Evolutionary conservation across 2,329 filamentous ascomycete genomes (phyloP).

Genomic region (Microcyclospora tardicrescens): DNA sequence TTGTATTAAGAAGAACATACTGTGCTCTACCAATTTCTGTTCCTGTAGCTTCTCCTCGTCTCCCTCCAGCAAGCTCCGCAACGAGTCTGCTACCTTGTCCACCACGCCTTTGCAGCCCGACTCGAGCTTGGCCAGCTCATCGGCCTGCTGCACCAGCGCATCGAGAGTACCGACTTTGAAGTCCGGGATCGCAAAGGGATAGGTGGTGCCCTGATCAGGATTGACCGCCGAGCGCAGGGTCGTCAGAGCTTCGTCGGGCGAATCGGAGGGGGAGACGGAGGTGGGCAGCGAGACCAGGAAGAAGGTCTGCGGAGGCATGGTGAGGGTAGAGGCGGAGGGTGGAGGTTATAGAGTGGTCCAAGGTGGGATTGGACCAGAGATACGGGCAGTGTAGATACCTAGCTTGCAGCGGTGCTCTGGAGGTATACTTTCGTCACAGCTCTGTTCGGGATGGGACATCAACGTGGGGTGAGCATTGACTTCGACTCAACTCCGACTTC

Average conservation of each 20-base stretch:
- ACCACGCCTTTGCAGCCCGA: conserved; percentile 67
- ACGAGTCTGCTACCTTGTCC: conserved; percentile 73
- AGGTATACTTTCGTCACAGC: no score
- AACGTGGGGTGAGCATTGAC: no score
- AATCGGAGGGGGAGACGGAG: conserved; percentile 68
- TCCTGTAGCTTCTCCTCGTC: conserved; percentile 70
- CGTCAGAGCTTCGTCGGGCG: conserved; percentile 68
- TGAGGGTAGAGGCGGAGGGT: neutral
- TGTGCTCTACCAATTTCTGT: conserved; percentile 90
- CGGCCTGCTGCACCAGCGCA: conserved; percentile 87
- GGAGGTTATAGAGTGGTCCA: neutral
- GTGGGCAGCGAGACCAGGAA: conserved; percentile 81
- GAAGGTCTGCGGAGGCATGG: conserved; percentile 46
- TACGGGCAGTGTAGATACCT: no score
- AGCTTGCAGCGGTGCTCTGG: no score
- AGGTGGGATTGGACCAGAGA: no score
- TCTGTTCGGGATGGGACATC: no score
- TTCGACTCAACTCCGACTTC: no score
- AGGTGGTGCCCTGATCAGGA: conserved; percentile 60
- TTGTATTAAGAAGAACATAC: conserved; percentile 38
- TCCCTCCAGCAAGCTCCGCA: conserved; percentile 70
- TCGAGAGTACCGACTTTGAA: conserved; percentile 98
- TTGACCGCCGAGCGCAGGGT: conserved; percentile 60
- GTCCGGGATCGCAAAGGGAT: conserved; percentile 70
- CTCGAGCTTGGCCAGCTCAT: conserved; percentile 85